Base-by-base conservation (phyloP, 1,284 basidiomycete genomes). In the Papiliotrema flavescens region DNA sequence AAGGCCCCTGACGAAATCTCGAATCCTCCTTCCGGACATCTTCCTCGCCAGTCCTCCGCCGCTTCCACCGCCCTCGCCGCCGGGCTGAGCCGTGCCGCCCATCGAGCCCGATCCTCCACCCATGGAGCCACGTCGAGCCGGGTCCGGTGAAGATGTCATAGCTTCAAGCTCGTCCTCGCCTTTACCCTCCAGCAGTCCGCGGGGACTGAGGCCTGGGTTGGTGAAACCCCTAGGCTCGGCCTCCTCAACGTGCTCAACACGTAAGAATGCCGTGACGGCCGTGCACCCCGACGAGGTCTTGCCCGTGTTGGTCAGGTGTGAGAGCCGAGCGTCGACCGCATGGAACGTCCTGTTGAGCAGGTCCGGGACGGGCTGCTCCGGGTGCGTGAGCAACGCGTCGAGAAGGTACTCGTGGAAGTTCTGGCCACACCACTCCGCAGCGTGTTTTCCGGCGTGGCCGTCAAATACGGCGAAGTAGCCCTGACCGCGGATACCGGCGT, bases 381-480 rank as follows among this genome's bases (percentile, higher is more conserved):
- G 69, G 14, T 63, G 58, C 19, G 66, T 59, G 37, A 76, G 56
- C n/a, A 79, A 60, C 2, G 75, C 75, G 46, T 78, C 73, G 39
- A 78, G 71, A 17, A 80, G 73, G 59, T 75, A 76, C 70, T 93
- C 84, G 73, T 98, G 93, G 77, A 98, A 98, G 76, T 98, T 87
- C 65, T 85, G 82, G 23, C 95, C 94, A 76, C 96, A 98, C 94
- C 94, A 98, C 73, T 99, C 96, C 20, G 96, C 96, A 20, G 95
- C 92, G 69, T 97, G 90, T 73, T 97, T 98, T 20, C 96, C 96
- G 0, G 96, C 96, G 71, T 99, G 96, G 2, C 96, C 96, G 67
- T 99, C 96, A 69, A 98, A 99, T 43, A 99, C 86, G 13, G 93
- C 93, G 72, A 96, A 98, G 80, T 96, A 98, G 8, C 92, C 94